Evolutionary conservation across 768 basidiomycete species (phyloP).

Genomic region (Suillus alpinus): DNA sequence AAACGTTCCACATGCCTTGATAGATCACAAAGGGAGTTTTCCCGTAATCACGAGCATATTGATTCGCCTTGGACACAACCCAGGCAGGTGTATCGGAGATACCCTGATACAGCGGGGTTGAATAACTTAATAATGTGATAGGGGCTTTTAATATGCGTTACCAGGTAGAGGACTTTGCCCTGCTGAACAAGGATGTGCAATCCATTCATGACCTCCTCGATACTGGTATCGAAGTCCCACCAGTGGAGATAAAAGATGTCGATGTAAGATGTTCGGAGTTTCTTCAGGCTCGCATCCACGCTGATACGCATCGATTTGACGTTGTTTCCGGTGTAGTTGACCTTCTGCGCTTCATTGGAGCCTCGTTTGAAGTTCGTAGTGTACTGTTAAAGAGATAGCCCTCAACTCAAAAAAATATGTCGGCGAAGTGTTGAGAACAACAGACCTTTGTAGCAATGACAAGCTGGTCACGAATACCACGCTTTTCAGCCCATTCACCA

Average conservation of each 20-base stretch:
- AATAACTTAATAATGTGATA: not conserved
- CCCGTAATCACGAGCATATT: slow-evolving; percentile 40
- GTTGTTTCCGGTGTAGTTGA: slow-evolving; percentile 47
- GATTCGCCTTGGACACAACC: slow-evolving; percentile 39
- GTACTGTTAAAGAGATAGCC: slow-evolving; percentile 13
- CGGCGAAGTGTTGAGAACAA: not conserved
- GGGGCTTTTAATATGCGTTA: slow-evolving; percentile 9
- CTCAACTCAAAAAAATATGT: not conserved
- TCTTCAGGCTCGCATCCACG: slow-evolving; percentile 27
- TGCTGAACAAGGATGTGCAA: slow-evolving; percentile 35
- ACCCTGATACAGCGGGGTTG: slow-evolving; percentile 11
- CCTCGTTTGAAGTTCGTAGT: slow-evolving; percentile 18
- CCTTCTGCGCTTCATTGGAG: slow-evolving; percentile 26
- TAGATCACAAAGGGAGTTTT: slow-evolving; percentile 46
- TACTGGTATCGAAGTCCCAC: slow-evolving; percentile 37
- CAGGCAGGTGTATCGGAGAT: slow-evolving; percentile 37
- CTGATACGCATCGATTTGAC: slow-evolving; percentile 42
- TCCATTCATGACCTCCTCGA: slow-evolving; percentile 39
- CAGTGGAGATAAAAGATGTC: slow-evolving; percentile 26
- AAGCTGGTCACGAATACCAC: slow-evolving; percentile 42
- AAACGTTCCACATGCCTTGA: slow-evolving; percentile 35
- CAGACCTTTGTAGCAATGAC: slow-evolving; percentile 42
- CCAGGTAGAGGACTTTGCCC: slow-evolving; percentile 39
- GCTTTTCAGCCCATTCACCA: slow-evolving; percentile 45
- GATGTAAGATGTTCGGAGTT: slow-evolving; percentile 24